Evolutionary conservation across 345 rosid genomes (phyloP).

Genomic region (Rhodamnia argentea): DNA sequence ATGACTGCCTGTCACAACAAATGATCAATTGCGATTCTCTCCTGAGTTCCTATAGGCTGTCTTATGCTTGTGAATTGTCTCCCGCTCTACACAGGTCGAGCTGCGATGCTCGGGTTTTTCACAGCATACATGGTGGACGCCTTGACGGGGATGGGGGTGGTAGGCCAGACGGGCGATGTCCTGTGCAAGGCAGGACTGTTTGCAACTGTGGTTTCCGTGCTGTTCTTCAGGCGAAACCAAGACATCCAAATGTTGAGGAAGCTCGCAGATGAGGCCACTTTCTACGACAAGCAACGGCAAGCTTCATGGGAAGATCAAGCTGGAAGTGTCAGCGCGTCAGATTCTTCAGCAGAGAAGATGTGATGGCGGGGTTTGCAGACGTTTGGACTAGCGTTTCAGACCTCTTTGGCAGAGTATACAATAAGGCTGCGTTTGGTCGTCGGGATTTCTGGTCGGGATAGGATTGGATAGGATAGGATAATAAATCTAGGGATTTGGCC

Average conservation of each 20-base stretch:
- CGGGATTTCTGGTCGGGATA: no score
- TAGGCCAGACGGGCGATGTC: conserved; percentile 28
- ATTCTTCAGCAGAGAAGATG: conserved; percentile 1
- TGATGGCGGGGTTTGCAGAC: neutral
- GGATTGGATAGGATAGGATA: no score
- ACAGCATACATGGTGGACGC: conserved; percentile 28
- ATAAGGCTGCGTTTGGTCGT: no score
- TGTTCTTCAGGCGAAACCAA: conserved; percentile 11
- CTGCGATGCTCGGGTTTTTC: conserved; percentile 52
- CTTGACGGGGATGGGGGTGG: conserved; percentile 28
- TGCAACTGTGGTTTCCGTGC: conserved; percentile 14
- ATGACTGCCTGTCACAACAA: neutral
- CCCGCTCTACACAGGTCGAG: conserved; percentile 23
- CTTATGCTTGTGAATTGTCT: neutral
- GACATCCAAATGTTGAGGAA: conserved; percentile 20
- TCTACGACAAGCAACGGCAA: conserved; percentile 46
- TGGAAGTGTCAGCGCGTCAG: neutral
- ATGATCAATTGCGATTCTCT: neutral
- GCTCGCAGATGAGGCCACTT: conserved; percentile 35
- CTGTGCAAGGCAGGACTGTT: conserved; percentile 38
- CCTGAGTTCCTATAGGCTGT: neutral
- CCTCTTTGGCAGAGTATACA: neutral
- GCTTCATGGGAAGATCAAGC: conserved; percentile 25
- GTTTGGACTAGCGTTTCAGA: neutral
- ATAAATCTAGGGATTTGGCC: no score